Conservation (phyloP, 371 early-diverging fungal species). For the Mortierella sp. region DNA sequence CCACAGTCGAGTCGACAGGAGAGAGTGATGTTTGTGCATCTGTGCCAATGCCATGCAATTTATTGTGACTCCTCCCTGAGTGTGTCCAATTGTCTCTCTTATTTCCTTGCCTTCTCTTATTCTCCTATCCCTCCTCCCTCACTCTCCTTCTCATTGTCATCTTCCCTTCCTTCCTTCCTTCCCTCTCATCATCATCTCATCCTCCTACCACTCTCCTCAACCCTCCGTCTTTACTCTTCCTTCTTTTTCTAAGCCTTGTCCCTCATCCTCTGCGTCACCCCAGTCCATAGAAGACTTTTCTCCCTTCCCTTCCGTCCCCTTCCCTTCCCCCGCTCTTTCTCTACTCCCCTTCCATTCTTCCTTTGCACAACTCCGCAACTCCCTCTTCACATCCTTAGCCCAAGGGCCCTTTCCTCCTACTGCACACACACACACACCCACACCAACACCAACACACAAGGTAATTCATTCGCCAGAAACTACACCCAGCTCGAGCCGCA, state of each 20-base stretch:
- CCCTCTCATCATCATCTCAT: background rate
- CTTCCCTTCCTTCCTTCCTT: background rate
- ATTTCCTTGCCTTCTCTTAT: background rate
- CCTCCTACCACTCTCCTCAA: background rate
- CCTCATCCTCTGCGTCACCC: background rate
- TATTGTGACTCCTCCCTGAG: no score
- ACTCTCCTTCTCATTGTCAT: background rate
- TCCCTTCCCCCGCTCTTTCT: background rate
- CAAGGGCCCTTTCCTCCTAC: background rate
- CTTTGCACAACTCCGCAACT: constrained; percentile 4
- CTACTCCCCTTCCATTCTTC: background rate
- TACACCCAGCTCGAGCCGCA: background rate
- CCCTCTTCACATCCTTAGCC: background rate
- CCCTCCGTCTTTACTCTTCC: background rate
- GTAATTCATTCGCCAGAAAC: background rate
- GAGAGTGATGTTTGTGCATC: background rate
- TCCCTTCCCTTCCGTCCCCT: background rate
- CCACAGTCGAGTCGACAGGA: no score
- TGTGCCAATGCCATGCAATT: background rate
- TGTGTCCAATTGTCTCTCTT: background rate
- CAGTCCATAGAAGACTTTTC: background rate
- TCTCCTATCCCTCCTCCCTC: background rate
- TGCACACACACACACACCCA: background rate
- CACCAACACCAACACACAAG: background rate
- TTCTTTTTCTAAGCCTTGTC: background rate